Base-by-base conservation (phyloP, 352 stramenopile genomes). In the Pilasporangium apinafurcum region DNA sequence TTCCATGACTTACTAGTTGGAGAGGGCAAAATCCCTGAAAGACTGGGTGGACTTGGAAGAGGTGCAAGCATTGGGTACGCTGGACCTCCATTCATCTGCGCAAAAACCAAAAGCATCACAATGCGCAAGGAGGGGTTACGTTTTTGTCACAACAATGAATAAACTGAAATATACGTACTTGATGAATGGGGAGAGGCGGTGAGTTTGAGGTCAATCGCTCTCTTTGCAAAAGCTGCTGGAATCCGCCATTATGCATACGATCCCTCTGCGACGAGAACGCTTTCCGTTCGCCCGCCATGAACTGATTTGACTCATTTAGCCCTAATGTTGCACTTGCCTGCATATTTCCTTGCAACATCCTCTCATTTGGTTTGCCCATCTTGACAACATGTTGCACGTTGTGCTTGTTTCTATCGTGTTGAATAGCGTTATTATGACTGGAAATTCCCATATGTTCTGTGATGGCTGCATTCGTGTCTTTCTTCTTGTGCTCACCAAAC, bases 401-500 rank as follows among this genome's bases (percentile, higher is more conserved):
- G n/a, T n/a, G n/a, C n/a, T n/a, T n/a, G n/a, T n/a, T n/a, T n/a
- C n/a, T n/a, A n/a, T n/a, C n/a, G n/a, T n/a, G n/a, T n/a, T n/a
- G n/a, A n/a, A n/a, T n/a, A n/a, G n/a, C n/a, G n/a, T n/a, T n/a
- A n/a, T n/a, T n/a, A n/a, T n/a, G n/a, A n/a, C n/a, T n/a, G n/a
- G n/a, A n/a, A n/a, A n/a, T n/a, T n/a, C n/a, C n/a, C n/a, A n/a
- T n/a, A n/a, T n/a, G n/a, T n/a, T n/a, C n/a, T n/a, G n/a, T n/a
- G n/a, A n/a, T n/a, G n/a, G n/a, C 65, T 14, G 60, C 56, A 2
- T 63, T 62, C 5, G 63, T 59, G 25, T 82, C 69, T 24, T 79
- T 79, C 26, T 68, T 88, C 52, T 90, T 90, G 61, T 86, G 86
- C 40, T 91, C 78, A 8, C 78, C 78, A 63, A 88, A 91, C 44